Base-by-base conservation (phyloP, 306 rosid species). In the Argentina anserina region DNA sequence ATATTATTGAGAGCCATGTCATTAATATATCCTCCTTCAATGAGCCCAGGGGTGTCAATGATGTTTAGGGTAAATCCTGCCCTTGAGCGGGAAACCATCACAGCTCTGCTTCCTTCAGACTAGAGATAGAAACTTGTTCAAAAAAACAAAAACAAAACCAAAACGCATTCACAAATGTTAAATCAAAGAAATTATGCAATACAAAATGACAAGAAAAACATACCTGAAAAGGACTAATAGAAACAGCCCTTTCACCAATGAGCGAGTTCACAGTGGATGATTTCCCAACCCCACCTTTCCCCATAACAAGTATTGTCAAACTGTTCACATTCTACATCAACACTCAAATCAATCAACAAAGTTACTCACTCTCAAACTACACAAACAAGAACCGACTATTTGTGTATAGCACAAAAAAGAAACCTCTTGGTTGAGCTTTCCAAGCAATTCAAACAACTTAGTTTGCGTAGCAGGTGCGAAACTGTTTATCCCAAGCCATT, bases 11-110 rank as follows among this genome's bases (percentile, higher is more conserved):
- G 96, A 33, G 96, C 89, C 84, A 78, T 84, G 70, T 84, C 89
- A 74, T 90, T 94, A 83, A 94, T 78, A 76, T 85, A 94, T 65
- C 99, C 99, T 53, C 97, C 99, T 90, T 94, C 99, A 77, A 94
- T 91, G 71, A 94, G 89, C 70, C 99, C 97, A 65, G 99, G 99
- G 73, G 99, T 94, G 80, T 94, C 99, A 37, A 94, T 94, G 81
- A 94, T 47, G 82, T 94, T 94, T 53, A 94, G 75, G 2, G 93
- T 89, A 85, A 94, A 91, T 61, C 97, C 97, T 17, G 96, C 92
- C 77, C 96, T 88, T 2, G 91, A 46, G 15, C 96, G 95, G 0
- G 97, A 89, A 20, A 89, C 91, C 88, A 90, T 94, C 82, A 94
- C 90, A 11, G 99, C 90, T 75, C 96, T 87, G 14, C 87, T 84